Percentiles rank a stretch among this genome's conserved stretches.
Evolutionary conservation across 2,329 filamentous ascomycete species (phyloP).

Genomic region (Ophiognomonia clavigignenti-juglandacearum): DNA sequence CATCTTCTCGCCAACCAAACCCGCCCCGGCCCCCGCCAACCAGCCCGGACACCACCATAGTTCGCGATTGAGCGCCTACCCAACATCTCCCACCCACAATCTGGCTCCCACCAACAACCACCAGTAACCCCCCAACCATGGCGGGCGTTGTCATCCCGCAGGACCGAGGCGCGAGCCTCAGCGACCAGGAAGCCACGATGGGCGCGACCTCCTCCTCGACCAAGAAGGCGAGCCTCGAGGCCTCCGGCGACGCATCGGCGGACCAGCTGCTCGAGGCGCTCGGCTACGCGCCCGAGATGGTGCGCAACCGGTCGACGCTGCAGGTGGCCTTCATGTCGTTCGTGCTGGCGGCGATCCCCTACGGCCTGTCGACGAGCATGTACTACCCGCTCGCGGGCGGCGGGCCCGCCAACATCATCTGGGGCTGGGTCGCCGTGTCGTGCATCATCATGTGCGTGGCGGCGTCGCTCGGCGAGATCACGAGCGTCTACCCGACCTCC

Average conservation of each 20-base stretch:
- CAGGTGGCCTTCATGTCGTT: conserved; percentile 75
- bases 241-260: conserved; percentile 37
- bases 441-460: conserved; percentile 67
- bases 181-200: conserved; percentile 8
- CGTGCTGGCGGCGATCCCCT: conserved; percentile 69
- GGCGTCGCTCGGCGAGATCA: conserved; percentile 67
- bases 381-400: conserved; percentile 63
- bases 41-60: background rate
- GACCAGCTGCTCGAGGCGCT: conserved; percentile 59
- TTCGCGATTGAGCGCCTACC: background rate
- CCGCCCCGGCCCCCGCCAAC: background rate
- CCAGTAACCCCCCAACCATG: conserved; percentile 5
- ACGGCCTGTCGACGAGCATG: conserved; percentile 66
- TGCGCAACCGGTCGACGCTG: conserved; percentile 60
- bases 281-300: conserved; percentile 62
- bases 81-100: too few relatives aligned
- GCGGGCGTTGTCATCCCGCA: conserved; percentile 10
- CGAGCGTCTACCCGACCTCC: conserved; percentile 70
- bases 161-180: conserved; percentile 6
- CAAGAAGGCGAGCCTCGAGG: conserved; percentile 12
- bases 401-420: conserved; percentile 65
- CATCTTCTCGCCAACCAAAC: background rate
- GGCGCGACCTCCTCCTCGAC: background rate
- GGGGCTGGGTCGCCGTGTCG: conserved; percentile 68
- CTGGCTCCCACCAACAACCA: background rate